These are phyloP conservation scores for Ricinus communis DNA, from an alignment of 345 rosid genomes.

Conservation along the genomic window DNA sequence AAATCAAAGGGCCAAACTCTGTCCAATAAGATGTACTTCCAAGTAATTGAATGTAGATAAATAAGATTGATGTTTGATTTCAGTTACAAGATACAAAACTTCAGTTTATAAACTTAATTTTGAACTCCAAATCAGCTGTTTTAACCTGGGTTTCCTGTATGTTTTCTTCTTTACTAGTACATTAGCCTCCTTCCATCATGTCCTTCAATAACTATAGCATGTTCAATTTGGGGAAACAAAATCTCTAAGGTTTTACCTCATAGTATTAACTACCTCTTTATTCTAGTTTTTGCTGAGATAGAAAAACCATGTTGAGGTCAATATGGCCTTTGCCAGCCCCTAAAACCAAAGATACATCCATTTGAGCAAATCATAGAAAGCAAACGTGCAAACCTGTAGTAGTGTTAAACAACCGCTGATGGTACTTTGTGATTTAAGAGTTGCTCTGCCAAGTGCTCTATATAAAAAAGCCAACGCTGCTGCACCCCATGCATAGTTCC, in stretches of 20 bases:
- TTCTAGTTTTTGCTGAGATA: background rate
- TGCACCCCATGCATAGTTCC: constrained; percentile 94
- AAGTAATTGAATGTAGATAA: background rate
- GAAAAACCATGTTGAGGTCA: background rate
- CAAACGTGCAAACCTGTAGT: constrained; percentile 57
- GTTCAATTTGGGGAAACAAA: background rate
- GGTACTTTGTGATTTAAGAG: constrained; percentile 88
- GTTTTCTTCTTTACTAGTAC: background rate
- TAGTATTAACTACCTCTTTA: background rate
- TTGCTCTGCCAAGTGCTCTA: constrained; percentile 94
- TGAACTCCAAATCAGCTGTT: background rate
- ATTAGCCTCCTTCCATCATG: background rate
- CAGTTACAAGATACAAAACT: background rate
- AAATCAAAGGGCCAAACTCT: background rate
- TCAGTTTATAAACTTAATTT: background rate
- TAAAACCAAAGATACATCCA: constrained; percentile 5
- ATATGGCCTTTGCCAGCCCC: background rate
- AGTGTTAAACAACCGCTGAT: constrained; percentile 93
- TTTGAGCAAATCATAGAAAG: constrained; percentile 10
- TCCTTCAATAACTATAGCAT: background rate
- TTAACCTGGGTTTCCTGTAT: background rate
- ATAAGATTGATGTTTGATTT: background rate
- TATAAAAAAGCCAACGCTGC: constrained; percentile 90
- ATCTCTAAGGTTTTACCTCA: background rate
- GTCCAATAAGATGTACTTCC: background rate